Evolutionary conservation across 768 basidiomycete species (phyloP).

Genomic region (Collybiopsis confluens): DNA sequence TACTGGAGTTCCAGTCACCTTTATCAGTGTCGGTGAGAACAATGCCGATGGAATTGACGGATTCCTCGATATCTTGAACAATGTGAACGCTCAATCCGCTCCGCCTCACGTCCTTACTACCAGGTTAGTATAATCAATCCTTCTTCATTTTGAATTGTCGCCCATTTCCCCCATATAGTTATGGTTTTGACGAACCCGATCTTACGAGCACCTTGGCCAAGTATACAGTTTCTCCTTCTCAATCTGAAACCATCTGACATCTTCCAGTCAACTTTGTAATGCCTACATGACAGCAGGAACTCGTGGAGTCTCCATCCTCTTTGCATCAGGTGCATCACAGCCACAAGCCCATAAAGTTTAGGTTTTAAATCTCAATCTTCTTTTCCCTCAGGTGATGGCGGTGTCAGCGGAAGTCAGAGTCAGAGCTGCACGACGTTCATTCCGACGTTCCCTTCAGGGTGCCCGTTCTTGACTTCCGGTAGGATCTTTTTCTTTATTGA

Average conservation of each 20-base stretch:
- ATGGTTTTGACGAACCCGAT: conserved; percentile 49
- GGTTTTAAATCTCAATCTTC: too few species aligned
- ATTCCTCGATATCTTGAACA: conserved; percentile 30
- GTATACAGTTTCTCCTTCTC: conserved; percentile 3
- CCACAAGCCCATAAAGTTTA: too few species aligned
- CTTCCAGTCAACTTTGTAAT: conserved; percentile 22
- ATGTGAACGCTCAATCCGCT: conserved; percentile 18
- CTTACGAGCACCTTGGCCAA: conserved; percentile 16
- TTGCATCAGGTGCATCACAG: conserved; percentile 42
- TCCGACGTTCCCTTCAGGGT: conserved; percentile 45
- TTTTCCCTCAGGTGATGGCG: conserved; percentile 35
- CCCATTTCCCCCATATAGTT: conserved; percentile 22
- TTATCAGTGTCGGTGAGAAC: conserved; percentile 28
- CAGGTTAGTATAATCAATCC: neutral
- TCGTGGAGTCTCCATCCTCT: conserved; percentile 45
- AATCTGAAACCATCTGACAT: neutral
- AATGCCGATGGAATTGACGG: conserved; percentile 26
- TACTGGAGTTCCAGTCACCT: conserved; percentile 27
- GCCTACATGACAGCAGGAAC: conserved; percentile 34
- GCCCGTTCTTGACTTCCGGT: conserved; percentile 27
- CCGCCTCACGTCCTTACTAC: conserved; percentile 47
- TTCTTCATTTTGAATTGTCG: too few species aligned
- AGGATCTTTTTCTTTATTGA: neutral
- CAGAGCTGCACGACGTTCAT: conserved; percentile 20
- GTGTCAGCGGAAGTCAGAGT: conserved; percentile 10